Conservation (phyloP, 176 grass and related monocot species). For the Triticum monococcum region DNA sequence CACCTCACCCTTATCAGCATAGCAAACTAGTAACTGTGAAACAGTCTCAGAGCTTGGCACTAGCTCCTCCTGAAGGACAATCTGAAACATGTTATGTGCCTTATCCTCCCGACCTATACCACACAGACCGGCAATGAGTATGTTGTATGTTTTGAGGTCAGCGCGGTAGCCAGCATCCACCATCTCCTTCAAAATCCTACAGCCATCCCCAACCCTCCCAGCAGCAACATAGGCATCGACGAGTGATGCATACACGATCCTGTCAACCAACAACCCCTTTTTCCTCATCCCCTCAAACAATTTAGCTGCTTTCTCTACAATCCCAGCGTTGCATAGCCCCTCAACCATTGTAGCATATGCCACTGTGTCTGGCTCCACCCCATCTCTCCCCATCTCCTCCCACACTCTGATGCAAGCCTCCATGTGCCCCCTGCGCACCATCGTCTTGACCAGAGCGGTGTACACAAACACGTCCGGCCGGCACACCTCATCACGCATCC, state of each 20-base stretch:
- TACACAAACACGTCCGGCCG: constrained; percentile 79
- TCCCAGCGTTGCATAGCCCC: constrained; percentile 59
- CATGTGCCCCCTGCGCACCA: constrained; percentile 63
- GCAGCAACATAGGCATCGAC: constrained; percentile 54
- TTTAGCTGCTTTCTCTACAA: constrained; percentile 53
- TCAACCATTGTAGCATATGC: constrained; percentile 67
- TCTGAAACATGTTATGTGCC: constrained; percentile 65
- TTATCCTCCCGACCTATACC: constrained; percentile 58
- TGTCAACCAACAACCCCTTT: constrained; percentile 69
- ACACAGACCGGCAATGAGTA: constrained; percentile 76
- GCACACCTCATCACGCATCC: constrained; percentile 66
- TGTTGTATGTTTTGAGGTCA: constrained; percentile 71
- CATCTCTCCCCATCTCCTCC: constrained; percentile 78
- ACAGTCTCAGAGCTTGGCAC: constrained; percentile 51
- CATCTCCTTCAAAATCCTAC: constrained; percentile 75
- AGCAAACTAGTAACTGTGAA: constrained; percentile 62
- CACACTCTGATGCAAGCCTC: constrained; percentile 78
- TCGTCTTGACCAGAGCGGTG: constrained; percentile 65
- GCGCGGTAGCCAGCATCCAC: constrained; percentile 64
- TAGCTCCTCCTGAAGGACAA: constrained; percentile 68
- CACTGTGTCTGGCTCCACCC: constrained; percentile 57
- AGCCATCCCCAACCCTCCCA: constrained; percentile 57
- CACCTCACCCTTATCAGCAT: constrained; percentile 63
- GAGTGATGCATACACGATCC: constrained; percentile 55
- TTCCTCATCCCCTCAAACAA: constrained; percentile 71